Evolutionary conservation across 2,329 filamentous ascomycete species (phyloP), one percentile per base, ranked within the genome.

Genomic region (Rutstroemia sp.): DNA sequence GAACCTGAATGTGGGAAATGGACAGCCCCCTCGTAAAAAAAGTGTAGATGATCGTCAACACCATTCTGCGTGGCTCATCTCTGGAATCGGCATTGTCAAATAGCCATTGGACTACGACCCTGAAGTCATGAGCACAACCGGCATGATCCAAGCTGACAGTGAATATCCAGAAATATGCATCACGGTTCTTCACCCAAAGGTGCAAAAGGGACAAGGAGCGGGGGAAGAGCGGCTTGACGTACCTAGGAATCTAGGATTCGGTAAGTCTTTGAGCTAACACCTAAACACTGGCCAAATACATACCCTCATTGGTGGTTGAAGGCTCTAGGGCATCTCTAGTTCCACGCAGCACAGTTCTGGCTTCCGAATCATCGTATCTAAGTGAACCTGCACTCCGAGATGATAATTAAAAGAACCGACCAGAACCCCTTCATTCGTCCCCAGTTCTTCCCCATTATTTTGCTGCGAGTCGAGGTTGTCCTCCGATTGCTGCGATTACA

Each of bases 211-310:
- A 44, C 7, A 19, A 6, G 21, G 9, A 21, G 41, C 5, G 21
- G 21, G 17, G n/a, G 17, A 44, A 21, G 41, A 19, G 41, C 41
- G 8, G 39, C n/a, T 19, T 9, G 16, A 44, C 41, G 17, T 44
- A 19, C n/a, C 17, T 17, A 19, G 2, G 8, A 14, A 14, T 12
- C 10, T 34, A 34, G 30, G 9, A 21, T 10, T 6, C 14, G n/a
- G 16, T 23, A 44, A 17, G 37, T n/a, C 10, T 14, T 14, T 17
- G 23, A 17, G 19, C 38, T 50, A 47, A 23, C 17, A 39, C 10
- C 9, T 55, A 25, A 25, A 50, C 16, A 27, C 21, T 38, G 46
- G 46, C 46, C 46, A 50, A 39, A 49, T 23, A 46, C 52, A 50
- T 25, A 44, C 21, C 21, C 17, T 17, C 17, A 17, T 44, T 44